Base-by-base conservation (phyloP, 2,329 filamentous ascomycete species). In the Elsinoe necatrix region DNA sequence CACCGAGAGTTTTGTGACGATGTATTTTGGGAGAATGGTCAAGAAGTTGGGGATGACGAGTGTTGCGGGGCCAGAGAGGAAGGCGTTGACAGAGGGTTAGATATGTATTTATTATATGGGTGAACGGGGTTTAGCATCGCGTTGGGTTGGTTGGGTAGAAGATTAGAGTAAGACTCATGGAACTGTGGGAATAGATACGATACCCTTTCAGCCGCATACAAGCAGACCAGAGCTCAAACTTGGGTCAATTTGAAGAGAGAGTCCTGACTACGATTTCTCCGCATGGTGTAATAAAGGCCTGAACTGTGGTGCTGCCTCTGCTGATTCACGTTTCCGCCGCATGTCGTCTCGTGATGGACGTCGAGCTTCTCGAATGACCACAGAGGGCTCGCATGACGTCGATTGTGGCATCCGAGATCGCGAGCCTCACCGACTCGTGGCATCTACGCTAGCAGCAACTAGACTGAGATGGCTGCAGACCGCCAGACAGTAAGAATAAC, bases 1-100 rank as follows among this genome's bases (percentile, higher is more conserved):
- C 67, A 92, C 85, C 73, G 87, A 92, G 72, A 85, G 84, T 14
- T 87, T 92, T 64, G 83, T 89, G 55, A 81, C 86, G 59, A 80
- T 87, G 65, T 92, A 90, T 70, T 90, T 91, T 68, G 73, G 78
- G 18, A 83, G 81, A 67, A 84, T 91, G 76, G 78, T 86, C 65
- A 66, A 71, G 31, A 82, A 79, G 69, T 73, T 79, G 27, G 68
- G 51, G 20, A 52, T 52, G 48, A 37, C 39, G 48, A 18, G 48
- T 18, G 48, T 21, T 52, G 48, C n/a, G n/a, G n/a, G 3, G 45
- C 20, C 4, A 9, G 25, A 34, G 45, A 29, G 25, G 16, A 50
- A 50, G 45, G 45, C 21, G 9, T 27, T 50, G 45, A 27, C 25
- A 12, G 25, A 31, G 23, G 45, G 45, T 4, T 43, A 20, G 16